Base-by-base conservation (phyloP, 2,329 filamentous ascomycete species). In the Colletotrichum sp. region DNA sequence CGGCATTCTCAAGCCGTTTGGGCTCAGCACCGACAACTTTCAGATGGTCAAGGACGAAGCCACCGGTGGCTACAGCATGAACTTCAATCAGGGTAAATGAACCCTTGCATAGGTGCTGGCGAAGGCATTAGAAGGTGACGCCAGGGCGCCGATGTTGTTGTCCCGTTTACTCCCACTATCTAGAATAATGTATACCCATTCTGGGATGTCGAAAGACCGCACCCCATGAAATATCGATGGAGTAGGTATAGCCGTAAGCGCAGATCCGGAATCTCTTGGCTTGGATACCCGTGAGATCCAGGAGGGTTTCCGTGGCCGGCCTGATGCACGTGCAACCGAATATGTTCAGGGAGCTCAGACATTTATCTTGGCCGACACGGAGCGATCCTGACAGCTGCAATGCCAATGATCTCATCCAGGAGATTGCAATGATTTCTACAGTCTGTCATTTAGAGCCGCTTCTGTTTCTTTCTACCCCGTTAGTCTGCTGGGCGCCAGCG, bases 31-130 rank as follows among this genome's bases (percentile, higher is more conserved):
- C 13, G 93, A 98, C 62, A 98, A 98, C 83, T 99, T 99, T 82
- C 93, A 98, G 78, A 98, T 99, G 89, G 92, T 94, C 32, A 95
- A 98, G 85, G 96, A 98, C 81, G 94, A 96, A 80, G 94, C 93
- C 78, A 94, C 93, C 1, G 97, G 97, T 2, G 96, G 96, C 0
- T 99, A 99, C 85, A 98, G 94, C 85, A 95, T 99, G 93, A 96
- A 96, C 79, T 98, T 99, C 81, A 88, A 90, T 57, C 89, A 91
- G 80, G 68, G 71, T 4, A 36, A 74, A 52, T 73, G 44, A 68
- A 5, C n/a, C 4, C 4, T 59, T 18, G 21, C 55, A 18, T 62
- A 6, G 21, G 21, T 59, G 24, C 2, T 28, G n/a, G 44, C 0
- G n/a, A 8, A 9, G 39, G 5, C 1, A 1, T 12, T 49, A 2